Evolutionary conservation across 2,329 filamentous ascomycete species (phyloP).

Genomic region (Beauveria varroae): DNA sequence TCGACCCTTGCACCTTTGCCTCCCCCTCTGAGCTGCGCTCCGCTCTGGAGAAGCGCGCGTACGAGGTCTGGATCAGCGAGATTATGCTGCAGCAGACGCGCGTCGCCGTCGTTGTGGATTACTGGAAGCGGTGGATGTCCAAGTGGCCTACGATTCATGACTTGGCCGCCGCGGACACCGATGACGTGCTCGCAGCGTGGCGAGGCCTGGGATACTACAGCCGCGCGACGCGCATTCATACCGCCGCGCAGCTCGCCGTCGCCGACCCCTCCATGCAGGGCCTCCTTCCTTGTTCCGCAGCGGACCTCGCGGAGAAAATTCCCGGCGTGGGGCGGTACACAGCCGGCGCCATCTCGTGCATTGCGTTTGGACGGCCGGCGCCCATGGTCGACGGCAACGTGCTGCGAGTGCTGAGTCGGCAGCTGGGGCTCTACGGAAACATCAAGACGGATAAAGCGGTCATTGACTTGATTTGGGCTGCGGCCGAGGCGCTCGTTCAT

Average conservation of each 20-base stretch:
- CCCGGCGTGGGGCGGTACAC: slow-evolving; percentile 57
- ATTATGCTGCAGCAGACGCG: slow-evolving; percentile 62
- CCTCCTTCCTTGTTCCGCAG: slow-evolving; percentile 39
- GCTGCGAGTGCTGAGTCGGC: slow-evolving; percentile 50
- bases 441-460: slow-evolving; percentile 47
- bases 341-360: slow-evolving; percentile 54
- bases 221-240: slow-evolving; percentile 52
- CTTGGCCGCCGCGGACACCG: slow-evolving; percentile 43
- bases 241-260: slow-evolving; percentile 46
- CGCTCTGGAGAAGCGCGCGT: slow-evolving; percentile 47
- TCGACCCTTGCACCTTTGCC: slow-evolving; percentile 31
- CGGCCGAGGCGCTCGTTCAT: slow-evolving; percentile 47
- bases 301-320: slow-evolving; percentile 41
- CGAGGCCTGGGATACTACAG: slow-evolving; percentile 57
- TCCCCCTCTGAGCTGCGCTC: slow-evolving; percentile 27
- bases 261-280: slow-evolving; percentile 33
- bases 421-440: slow-evolving; percentile 49
- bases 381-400: slow-evolving; percentile 61
- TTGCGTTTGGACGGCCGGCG: slow-evolving; percentile 51
- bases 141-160: slow-evolving; percentile 53
- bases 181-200: slow-evolving; percentile 53
- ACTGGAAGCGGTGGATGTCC: slow-evolving; percentile 55
- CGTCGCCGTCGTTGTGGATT: slow-evolving; percentile 53
- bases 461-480: slow-evolving; percentile 50
- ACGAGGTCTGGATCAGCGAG: slow-evolving; percentile 61